A percentile compares a stretch with the other conserved stretches of the same genome.
Evolutionary conservation across 192 early-diverging fungal genomes (phyloP).

Genomic region (Lunasporangiospora selenospora): DNA sequence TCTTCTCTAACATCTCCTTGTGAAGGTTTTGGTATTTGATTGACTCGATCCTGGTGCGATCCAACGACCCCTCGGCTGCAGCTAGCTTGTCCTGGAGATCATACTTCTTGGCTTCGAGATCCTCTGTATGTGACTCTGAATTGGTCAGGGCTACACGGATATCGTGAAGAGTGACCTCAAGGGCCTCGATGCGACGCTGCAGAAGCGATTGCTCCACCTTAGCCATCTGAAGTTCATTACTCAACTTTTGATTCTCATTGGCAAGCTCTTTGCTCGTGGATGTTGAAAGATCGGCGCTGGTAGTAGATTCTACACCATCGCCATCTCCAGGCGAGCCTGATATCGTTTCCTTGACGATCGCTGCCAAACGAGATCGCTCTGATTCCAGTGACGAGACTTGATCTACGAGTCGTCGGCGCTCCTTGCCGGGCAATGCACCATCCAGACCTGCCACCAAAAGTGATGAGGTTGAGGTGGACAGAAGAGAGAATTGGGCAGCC

Average conservation of each 20-base stretch:
- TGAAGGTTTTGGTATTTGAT: slow-evolving; percentile 32
- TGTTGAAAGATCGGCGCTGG: not conserved
- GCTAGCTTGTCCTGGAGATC: slow-evolving; percentile 38
- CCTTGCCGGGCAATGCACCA: slow-evolving; percentile 25
- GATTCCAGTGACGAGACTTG: slow-evolving; percentile 29
- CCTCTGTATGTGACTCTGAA: slow-evolving; percentile 31
- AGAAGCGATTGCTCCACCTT: slow-evolving; percentile 22
- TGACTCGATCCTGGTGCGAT: slow-evolving; percentile 26
- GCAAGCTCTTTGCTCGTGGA: slow-evolving; percentile 23
- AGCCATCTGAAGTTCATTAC: slow-evolving; percentile 28
- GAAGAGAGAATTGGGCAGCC: slow-evolving; percentile 29
- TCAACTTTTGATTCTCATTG: slow-evolving; percentile 20
- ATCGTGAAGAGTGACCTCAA: slow-evolving; percentile 40
- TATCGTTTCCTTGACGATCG: slow-evolving; percentile 42
- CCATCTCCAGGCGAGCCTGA: too few species aligned
- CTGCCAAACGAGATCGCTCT: slow-evolving; percentile 32
- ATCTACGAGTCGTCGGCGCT: slow-evolving; percentile 24
- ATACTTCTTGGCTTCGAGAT: slow-evolving; percentile 43
- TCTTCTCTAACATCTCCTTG: slow-evolving; percentile 39
- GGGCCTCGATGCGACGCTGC: slow-evolving; percentile 40
- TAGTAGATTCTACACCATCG: not conserved
- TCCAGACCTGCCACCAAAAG: slow-evolving; percentile 15
- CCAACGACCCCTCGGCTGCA: slow-evolving; percentile 22
- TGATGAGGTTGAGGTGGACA: slow-evolving; percentile 28
- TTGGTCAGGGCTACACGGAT: slow-evolving; percentile 38